Evolutionary conservation across 306 rosid species (phyloP).

Genomic region (Trifolium subterraneum): DNA sequence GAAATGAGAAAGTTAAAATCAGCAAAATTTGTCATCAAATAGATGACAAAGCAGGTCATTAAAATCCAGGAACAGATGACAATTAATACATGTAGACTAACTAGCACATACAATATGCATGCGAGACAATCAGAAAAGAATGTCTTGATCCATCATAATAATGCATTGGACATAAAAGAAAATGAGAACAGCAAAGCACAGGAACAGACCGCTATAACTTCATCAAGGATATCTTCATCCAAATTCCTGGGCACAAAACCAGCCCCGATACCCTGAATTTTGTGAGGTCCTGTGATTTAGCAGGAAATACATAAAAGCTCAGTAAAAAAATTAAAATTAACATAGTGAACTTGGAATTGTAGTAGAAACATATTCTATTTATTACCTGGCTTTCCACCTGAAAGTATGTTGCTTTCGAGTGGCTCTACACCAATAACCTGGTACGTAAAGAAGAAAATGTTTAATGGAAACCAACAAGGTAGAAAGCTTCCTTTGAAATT

Average conservation of each 20-base stretch:
- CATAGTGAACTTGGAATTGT: conserved; percentile 22
- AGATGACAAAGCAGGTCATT: conserved; percentile 25
- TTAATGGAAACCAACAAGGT: conserved; percentile 25
- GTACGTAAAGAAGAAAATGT: conserved; percentile 39
- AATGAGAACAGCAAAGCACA: conserved; percentile 20
- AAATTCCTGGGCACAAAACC: conserved; percentile 96
- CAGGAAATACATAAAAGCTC: conserved; percentile 35
- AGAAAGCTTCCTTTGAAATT: conserved; percentile 35
- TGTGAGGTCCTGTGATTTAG: conserved; percentile 87
- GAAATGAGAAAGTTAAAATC: not conserved
- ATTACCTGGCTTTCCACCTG: conserved; percentile 98
- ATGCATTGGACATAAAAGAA: conserved; percentile 2
- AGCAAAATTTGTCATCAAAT: not conserved
- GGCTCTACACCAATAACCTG: conserved; percentile 97
- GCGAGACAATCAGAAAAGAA: conserved; percentile 28
- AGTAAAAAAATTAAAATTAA: conserved; percentile 2
- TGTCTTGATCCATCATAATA: not conserved
- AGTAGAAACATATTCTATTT: conserved; percentile 40
- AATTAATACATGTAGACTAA: not conserved
- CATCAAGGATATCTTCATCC: conserved; percentile 85
- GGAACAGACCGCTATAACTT: conserved; percentile 74
- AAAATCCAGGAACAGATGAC: conserved; percentile 17
- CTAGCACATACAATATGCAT: conserved; percentile 21
- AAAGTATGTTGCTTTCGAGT: conserved; percentile 86
- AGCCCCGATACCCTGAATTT: conserved; percentile 99